Percentiles rank a stretch among this genome's conserved stretches.
phyloP scores from a whole-genome alignment of 202 grass and related monocot genomes.

The Musa balbisiana region DNA sequence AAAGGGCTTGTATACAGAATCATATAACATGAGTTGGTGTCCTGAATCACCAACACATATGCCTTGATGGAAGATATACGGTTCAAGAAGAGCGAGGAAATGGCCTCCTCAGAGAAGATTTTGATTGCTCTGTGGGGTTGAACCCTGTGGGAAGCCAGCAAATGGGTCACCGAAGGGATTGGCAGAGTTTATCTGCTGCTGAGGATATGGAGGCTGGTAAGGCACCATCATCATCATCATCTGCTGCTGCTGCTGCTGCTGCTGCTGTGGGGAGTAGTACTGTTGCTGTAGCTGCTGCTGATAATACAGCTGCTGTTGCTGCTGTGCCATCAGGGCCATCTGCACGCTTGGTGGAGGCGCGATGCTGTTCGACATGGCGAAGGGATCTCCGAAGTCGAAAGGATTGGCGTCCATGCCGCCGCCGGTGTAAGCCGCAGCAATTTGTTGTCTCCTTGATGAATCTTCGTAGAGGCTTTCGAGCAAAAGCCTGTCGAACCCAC shows the following conservation, averaged over 20 bases:
- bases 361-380: constrained; percentile 63
- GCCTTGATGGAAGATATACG: too few relatives aligned
- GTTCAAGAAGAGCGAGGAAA: not conserved
- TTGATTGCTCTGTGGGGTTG: constrained; percentile 38
- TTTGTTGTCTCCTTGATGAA: constrained; percentile 61
- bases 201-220: constrained; percentile 41
- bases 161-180: constrained; percentile 80
- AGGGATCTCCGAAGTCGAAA: constrained; percentile 54
- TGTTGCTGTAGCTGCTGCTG: constrained; percentile 41
- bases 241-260: constrained; percentile 18
- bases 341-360: constrained; percentile 63
- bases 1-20: too few relatives aligned
- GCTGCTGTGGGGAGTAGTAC: constrained; percentile 15
- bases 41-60: too few relatives aligned
- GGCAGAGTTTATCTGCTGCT: constrained; percentile 27
- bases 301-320: constrained; percentile 49
- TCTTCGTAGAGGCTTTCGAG: constrained; percentile 93
- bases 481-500: constrained; percentile 90
- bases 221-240: constrained; percentile 39
- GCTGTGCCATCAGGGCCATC: constrained; percentile 58
- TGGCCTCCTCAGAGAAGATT: constrained; percentile 31
- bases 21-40: too few relatives aligned
- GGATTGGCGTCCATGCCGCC: constrained; percentile 42
- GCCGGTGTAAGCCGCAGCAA: constrained; percentile 42
- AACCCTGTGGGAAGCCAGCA: constrained; percentile 27